Percentiles rank a stretch among this genome's conserved stretches.
Conservation (phyloP, 805 yeast genomes). For the Ogataea populi-albae region DNA sequence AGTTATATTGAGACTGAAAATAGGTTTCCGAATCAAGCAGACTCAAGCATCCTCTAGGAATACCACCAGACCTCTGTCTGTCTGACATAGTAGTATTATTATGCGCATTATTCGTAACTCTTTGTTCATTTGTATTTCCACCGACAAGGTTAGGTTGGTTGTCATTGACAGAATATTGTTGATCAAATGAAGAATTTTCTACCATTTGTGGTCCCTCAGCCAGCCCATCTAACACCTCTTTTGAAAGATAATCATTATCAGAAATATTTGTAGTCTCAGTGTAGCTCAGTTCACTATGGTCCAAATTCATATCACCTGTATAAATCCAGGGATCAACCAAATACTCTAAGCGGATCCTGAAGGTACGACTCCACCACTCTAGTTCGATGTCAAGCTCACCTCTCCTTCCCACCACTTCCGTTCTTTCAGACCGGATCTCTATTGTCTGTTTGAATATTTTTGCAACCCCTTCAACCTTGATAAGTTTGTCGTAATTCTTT, state of each 20-base stretch:
- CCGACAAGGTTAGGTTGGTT: conserved; percentile 1
- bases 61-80: background rate
- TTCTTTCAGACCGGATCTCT: conserved; percentile 33
- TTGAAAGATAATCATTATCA: too few relatives aligned
- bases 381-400: conserved; percentile 31
- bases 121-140: too few relatives aligned
- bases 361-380: conserved; percentile 35
- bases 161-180: background rate
- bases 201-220: background rate
- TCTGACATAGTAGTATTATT: too few relatives aligned
- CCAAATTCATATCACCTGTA: conserved; percentile 12
- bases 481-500: conserved; percentile 23
- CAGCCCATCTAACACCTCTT: background rate
- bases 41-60: background rate
- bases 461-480: conserved; percentile 29
- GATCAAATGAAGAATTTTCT: background rate
- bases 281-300: conserved; percentile 2
- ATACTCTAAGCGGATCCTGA: conserved; percentile 21
- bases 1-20: background rate
- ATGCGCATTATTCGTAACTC: conserved; percentile 2
- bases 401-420: conserved; percentile 23
- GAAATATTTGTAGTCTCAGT: conserved; percentile 5
- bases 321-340: conserved; percentile 37
- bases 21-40: background rate
- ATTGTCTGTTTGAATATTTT: conserved; percentile 13